Evolutionary conservation across 345 rosid genomes (phyloP).

Genomic region (Citrus sinensis): DNA sequence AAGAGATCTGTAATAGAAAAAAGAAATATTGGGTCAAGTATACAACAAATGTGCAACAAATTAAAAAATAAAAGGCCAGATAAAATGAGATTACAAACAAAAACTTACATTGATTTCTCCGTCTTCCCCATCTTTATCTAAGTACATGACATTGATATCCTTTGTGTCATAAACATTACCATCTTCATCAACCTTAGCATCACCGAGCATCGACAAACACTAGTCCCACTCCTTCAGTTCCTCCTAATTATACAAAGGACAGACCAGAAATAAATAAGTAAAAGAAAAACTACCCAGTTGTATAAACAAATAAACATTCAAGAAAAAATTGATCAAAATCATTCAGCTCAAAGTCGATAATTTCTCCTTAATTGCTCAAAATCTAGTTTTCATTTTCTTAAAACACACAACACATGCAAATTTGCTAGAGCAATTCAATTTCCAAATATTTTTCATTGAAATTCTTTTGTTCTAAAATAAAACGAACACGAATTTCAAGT

Average conservation of each 20-base stretch:
- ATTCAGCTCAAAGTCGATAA: neutral
- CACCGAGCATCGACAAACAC: too few species aligned
- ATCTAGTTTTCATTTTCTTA: neutral
- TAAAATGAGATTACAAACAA: neutral
- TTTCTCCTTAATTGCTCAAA: neutral
- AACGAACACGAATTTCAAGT: too few species aligned
- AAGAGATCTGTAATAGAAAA: slow-evolving; percentile 54
- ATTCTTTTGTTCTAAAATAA: too few species aligned
- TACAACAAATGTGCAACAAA: neutral
- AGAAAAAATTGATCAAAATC: neutral
- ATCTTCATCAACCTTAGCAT: too few species aligned
- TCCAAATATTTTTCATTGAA: too few species aligned
- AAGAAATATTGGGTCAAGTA: neutral
- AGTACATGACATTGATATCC: too few species aligned
- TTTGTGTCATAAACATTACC: too few species aligned
- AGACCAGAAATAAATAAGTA: neutral
- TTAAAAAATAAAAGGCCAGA: neutral
- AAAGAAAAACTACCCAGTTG: neutral
- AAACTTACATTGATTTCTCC: too few species aligned
- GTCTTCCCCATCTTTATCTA: too few species aligned
- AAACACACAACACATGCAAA: neutral
- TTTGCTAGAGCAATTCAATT: neutral
- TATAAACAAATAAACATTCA: neutral
- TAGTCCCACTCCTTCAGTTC: too few species aligned
- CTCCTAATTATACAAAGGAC: too few species aligned